Base-by-base conservation (phyloP, 331 rosid species). In the Rosa hybrid region DNA sequence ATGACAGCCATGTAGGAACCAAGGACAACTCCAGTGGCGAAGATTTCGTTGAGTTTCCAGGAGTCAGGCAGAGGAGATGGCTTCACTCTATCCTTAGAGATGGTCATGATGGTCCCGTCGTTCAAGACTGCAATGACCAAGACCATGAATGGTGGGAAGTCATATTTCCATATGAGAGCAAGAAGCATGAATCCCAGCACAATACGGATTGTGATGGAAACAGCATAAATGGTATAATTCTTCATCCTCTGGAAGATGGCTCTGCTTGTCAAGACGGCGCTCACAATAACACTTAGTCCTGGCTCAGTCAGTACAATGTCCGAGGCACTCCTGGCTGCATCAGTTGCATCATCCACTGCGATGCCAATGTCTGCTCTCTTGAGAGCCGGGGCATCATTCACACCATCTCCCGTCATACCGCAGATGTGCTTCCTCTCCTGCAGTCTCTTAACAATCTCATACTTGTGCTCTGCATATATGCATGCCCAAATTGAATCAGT, bases 321-420 rank as follows among this genome's bases (percentile, higher is more conserved):
- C 0, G 98, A 92, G 30, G 98, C 98, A 79, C 96, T 70, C 77
- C 98, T 84, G 11, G 98, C 98, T 18, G 98, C 98, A 34, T 94
- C 98, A 12, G 98, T 94, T 65, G 98, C 98, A 79, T 92, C 98
- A 21, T 88, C 98, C 74, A 94, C 98, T 0, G 98, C 98, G 67
- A 94, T 94, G 7, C 98, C 97, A 17, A 94, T 94, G 84, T 94
- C 98, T 41, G 98, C 98, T 84, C 85, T 94, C 88, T 92, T 94
- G 11, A 94, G 92, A 8, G 97, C 98, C 2, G 98, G 98, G 44
- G 98, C 97, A 23, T 94, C 98, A 8, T 94, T 94, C 6, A 94
- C 98, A 68, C 98, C 98, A 74, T 94, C 98, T 68, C 98, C 98
- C 0, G 98, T 94, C 98, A 94, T 94, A 41, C 98, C 97, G 75